Base-by-base conservation (phyloP, 371 early-diverging fungal species). In the Furculomyces boomerangus region DNA sequence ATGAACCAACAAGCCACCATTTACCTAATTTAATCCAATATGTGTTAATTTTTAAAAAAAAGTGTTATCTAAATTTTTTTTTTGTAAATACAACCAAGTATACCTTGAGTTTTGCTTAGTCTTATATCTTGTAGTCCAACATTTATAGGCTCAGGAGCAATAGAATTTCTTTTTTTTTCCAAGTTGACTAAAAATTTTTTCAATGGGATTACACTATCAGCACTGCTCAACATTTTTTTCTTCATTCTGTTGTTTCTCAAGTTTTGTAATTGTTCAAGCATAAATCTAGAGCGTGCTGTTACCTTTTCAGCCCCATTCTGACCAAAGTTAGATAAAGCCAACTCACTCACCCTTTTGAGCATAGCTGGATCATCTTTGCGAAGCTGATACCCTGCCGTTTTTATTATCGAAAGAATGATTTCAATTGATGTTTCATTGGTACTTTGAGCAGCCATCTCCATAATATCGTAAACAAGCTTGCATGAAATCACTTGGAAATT, bases 221-320 rank as follows among this genome's bases (percentile, higher is more conserved):
- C 67, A 46, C 65, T 74, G 22, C 62, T 74, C 71, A 51, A 71
- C 69, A 46, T 73, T 63, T 20, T 71, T 67, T 45, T 68, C 71
- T 70, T 86, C 62, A 86, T 75, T 58, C 87, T 81, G 74, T 96
- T 96, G 66, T 93, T 91, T 66, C 89, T 93, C 39, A 96, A 71
- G 53, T 89, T 84, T 48, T 79, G 75, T 52, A 96, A 71, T 10
- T 84, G 86, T 68, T 96, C 97, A 39, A 94, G 69, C 91, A 96
- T 84, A 64, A 92, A 96, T 63, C 84, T 84, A 54, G 80, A 76
- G 50, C 94, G 81, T 18, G 79, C 76, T 1, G 80, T 83, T 25
- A 60, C 50, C 27, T 40, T 45, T 2, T 31, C 43, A 8, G 26
- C 40, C 28, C 55, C 57, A 35, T n/a, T 32, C 10, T 13, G 10